phyloP scores from a whole-genome alignment of 1,284 basidiomycete species.

The Austroboletus niveus region DNA sequence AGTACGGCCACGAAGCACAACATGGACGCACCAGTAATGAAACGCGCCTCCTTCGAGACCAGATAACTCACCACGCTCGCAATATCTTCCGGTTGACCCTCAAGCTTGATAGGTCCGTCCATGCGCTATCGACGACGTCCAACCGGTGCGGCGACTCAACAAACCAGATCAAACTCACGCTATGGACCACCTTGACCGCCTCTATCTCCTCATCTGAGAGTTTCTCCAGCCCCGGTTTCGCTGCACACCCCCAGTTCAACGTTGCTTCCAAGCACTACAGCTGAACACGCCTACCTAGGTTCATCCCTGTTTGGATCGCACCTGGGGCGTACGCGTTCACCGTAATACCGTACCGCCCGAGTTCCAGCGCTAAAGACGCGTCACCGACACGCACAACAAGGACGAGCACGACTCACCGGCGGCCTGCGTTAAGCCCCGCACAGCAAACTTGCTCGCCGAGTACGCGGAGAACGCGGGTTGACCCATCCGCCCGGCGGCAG shows the following conservation, averaged over 20 bases:
- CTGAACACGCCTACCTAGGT: not conserved
- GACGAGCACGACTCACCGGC: slow-evolving; percentile 11
- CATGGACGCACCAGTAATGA: slow-evolving; percentile 19
- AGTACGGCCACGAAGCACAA: not conserved
- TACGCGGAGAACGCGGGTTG: slow-evolving; percentile 11
- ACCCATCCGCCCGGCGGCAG: slow-evolving; percentile 21
- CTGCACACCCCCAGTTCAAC: not conserved
- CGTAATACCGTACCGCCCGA: not conserved
- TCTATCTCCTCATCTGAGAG: not conserved
- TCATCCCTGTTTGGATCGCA: not conserved
- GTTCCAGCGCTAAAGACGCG: not conserved
- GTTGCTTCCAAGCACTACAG: not conserved
- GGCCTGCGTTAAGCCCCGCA: slow-evolving; percentile 29
- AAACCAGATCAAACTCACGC: not conserved
- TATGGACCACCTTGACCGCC: not conserved
- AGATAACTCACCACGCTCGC: slow-evolving; percentile 27
- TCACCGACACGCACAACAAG: not conserved
- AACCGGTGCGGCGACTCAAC: not conserved
- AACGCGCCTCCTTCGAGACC: slow-evolving; percentile 26
- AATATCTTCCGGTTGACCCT: slow-evolving; percentile 23
- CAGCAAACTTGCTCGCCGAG: slow-evolving; percentile 31
- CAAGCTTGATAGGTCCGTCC: slow-evolving; percentile 5
- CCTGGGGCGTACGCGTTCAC: not conserved
- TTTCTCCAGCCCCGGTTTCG: not conserved
- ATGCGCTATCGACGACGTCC: not conserved